phyloP scores from a whole-genome alignment of 1,284 basidiomycete species.

The Papiliotrema nemorosa region DNA sequence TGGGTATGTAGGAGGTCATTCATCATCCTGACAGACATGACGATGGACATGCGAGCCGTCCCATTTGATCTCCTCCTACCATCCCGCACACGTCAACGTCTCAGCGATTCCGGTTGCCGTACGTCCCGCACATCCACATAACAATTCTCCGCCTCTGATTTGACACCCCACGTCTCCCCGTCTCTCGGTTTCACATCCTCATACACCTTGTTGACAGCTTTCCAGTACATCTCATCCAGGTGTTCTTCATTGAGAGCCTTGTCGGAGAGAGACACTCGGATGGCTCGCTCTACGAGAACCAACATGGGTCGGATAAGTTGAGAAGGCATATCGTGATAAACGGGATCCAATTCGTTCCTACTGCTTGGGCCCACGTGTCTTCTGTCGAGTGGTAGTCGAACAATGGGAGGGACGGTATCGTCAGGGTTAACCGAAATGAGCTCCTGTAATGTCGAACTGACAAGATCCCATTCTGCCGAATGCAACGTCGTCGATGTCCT shows the following conservation, averaged over 20 bases:
- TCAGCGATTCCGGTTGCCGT: no score
- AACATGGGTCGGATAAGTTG: conserved; percentile 1
- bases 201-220: neutral
- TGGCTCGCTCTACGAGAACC: conserved; percentile 4
- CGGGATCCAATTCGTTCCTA: no score
- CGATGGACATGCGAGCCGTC: no score
- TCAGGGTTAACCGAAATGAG: neutral
- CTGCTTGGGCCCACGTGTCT: neutral
- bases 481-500: neutral
- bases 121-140: no score
- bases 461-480: neutral
- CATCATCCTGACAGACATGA: no score
- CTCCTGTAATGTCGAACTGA: neutral
- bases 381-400: neutral
- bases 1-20: no score
- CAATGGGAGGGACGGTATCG: neutral
- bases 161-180: no score
- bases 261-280: neutral
- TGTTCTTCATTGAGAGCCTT: neutral
- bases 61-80: no score
- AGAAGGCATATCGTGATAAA: no score
- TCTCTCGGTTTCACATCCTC: no score
- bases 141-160: no score
- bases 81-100: no score
- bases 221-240: neutral